phyloP scores from a whole-genome alignment of 2,329 filamentous ascomycete species.

The Myriosclerotinia duriaeana region DNA sequence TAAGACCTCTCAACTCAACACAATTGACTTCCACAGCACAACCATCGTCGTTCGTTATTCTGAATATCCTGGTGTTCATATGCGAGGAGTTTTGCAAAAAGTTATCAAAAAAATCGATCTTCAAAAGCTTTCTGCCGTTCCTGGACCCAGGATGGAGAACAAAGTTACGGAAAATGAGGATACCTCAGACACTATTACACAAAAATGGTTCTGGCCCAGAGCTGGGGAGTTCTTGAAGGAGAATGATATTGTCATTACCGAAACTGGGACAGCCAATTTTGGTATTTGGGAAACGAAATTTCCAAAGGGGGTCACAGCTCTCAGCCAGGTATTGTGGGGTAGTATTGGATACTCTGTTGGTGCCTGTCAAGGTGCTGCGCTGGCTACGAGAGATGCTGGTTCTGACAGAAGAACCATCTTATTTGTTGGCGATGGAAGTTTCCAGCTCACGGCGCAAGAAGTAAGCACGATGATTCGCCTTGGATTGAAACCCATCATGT shows the following conservation, averaged over 20 bases:
- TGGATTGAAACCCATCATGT: conserved; percentile 73
- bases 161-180: conserved; percentile 47
- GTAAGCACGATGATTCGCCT: conserved; percentile 80
- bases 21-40: conserved; percentile 78
- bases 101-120: conserved; percentile 61
- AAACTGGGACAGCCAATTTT: conserved; percentile 86
- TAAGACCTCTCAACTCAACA: conserved; percentile 70
- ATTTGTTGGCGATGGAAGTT: conserved; percentile 85
- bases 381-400: conserved; percentile 67
- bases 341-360: conserved; percentile 66
- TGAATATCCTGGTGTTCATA: conserved; percentile 73
- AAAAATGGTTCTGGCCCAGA: conserved; percentile 75
- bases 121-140: conserved; percentile 55
- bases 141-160: conserved; percentile 56
- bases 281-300: conserved; percentile 85
- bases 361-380: conserved; percentile 65
- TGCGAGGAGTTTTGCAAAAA: conserved; percentile 75
- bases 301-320: conserved; percentile 71
- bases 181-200: conserved; percentile 54
- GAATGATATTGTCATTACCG: conserved; percentile 67
- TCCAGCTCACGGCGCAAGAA: conserved; percentile 83
- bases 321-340: conserved; percentile 76
- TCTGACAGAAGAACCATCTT: conserved; percentile 67
- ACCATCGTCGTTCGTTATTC: conserved; percentile 73
- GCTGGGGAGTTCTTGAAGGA: conserved; percentile 70